Evolutionary conservation across 129 eudicot species (phyloP).

Genomic region (Logfia minima): DNA sequence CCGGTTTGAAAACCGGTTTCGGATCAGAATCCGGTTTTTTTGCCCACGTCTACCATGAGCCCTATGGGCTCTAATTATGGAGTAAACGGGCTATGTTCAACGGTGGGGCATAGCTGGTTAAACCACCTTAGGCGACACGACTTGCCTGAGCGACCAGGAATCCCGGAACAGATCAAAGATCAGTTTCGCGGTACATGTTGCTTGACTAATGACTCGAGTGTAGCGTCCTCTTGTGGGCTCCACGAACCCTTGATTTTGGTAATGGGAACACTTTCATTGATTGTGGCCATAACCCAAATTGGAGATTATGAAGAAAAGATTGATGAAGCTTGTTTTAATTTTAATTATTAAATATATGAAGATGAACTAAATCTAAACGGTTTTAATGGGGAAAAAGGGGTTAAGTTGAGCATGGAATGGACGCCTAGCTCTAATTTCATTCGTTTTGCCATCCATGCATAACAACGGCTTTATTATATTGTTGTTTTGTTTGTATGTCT

Average conservation of each 20-base stretch:
- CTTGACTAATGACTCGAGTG: constrained; percentile 49
- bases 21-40: too few relatives aligned
- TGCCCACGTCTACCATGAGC: constrained; percentile 58
- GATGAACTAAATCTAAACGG: constrained; percentile 11
- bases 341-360: background rate
- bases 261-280: background rate
- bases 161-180: constrained; percentile 30
- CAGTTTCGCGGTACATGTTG: constrained; percentile 67
- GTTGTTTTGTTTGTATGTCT: background rate
- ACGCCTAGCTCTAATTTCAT: constrained; percentile 1
- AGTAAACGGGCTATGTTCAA: background rate
- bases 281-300: background rate
- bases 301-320: background rate
- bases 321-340: background rate
- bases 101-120: background rate
- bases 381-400: constrained; percentile 23
- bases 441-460: background rate
- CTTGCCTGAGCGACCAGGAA: background rate
- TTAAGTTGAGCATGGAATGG: constrained; percentile 15
- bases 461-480: background rate
- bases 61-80: constrained; percentile 47
- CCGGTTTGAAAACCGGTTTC: too few relatives aligned
- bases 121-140: background rate
- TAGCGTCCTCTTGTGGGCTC: constrained; percentile 64
- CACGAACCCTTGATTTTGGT: constrained; percentile 62